Percentiles rank a stretch among this genome's conserved stretches.
Conservation (phyloP, 2,329 filamentous ascomycete genomes). For the Davidsoniella australis region DNA sequence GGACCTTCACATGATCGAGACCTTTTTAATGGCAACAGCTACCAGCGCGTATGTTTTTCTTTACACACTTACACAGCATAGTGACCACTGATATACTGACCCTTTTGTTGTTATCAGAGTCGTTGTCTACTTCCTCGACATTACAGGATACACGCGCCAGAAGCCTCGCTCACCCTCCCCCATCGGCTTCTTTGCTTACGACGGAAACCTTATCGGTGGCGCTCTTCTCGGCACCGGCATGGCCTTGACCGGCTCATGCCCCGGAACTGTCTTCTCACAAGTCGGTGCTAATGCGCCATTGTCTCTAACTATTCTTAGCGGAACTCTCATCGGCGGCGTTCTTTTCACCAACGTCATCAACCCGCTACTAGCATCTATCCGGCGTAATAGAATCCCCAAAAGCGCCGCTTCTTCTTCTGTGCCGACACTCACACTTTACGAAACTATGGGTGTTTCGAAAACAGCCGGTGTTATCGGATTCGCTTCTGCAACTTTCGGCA, state of each 20-base stretch:
- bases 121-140: constrained; percentile 29
- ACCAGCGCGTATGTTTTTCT: constrained; percentile 39
- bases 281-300: constrained; percentile 34
- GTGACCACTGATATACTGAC: not conserved
- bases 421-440: constrained; percentile 20
- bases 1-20: constrained; percentile 49
- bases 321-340: constrained; percentile 38
- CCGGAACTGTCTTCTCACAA: constrained; percentile 47
- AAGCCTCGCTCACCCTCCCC: constrained; percentile 33
- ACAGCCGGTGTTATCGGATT: constrained; percentile 24
- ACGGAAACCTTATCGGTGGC: constrained; percentile 50
- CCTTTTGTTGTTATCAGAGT: constrained; percentile 18
- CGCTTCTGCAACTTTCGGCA: constrained; percentile 24
- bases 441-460: constrained; percentile 25
- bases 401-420: constrained; percentile 11
- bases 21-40: constrained; percentile 45
- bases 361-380: constrained; percentile 14
- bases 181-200: constrained; percentile 37
- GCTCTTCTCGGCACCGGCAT: constrained; percentile 46
- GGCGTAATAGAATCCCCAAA: not conserved
- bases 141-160: constrained; percentile 25
- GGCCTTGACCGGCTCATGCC: constrained; percentile 47
- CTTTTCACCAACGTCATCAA: constrained; percentile 30
- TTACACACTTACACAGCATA: not conserved
- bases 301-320: constrained; percentile 34